phyloP scores from a whole-genome alignment of 768 basidiomycete genomes.

The Trametes cubensis region DNA sequence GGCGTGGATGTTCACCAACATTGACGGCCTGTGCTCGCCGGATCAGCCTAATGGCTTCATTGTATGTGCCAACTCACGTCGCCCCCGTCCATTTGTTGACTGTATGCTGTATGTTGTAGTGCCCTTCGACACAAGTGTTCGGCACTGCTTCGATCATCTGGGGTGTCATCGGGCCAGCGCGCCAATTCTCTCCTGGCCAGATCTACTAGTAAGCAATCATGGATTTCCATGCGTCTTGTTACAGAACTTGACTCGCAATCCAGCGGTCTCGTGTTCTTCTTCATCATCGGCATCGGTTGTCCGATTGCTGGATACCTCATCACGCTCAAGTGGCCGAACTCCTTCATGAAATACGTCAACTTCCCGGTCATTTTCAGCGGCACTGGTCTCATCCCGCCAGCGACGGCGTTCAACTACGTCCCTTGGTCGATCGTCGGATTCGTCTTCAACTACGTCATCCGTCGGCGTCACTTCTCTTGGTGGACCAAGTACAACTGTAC shows the following conservation, averaged over 20 bases:
- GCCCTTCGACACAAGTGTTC: conserved; percentile 66
- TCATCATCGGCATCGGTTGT: conserved; percentile 46
- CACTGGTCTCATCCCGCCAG: conserved; percentile 45
- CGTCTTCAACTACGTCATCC: conserved; percentile 42
- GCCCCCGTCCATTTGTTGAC: conserved; percentile 4
- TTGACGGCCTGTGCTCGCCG: conserved; percentile 58
- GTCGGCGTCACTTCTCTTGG: conserved; percentile 42
- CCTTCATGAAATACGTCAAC: conserved; percentile 42
- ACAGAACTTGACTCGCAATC: conserved; percentile 1
- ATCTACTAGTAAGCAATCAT: conserved; percentile 37
- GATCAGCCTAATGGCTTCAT: conserved; percentile 65
- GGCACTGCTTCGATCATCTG: conserved; percentile 53
- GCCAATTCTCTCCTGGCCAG: conserved; percentile 40
- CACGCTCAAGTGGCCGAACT: conserved; percentile 63
- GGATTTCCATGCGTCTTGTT: not conserved
- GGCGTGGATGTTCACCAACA: conserved; percentile 67
- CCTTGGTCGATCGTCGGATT: conserved; percentile 42
- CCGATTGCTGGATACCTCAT: conserved; percentile 47
- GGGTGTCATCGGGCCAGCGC: conserved; percentile 47
- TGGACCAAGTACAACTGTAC: conserved; percentile 45
- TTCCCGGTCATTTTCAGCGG: conserved; percentile 47
- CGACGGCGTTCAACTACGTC: conserved; percentile 45
- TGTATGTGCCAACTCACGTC: conserved; percentile 18
- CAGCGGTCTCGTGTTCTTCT: conserved; percentile 43
- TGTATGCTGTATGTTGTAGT: conserved; percentile 33